Base-by-base conservation (phyloP, 768 basidiomycete genomes). In the Boletus pseudo-olivaceus region DNA sequence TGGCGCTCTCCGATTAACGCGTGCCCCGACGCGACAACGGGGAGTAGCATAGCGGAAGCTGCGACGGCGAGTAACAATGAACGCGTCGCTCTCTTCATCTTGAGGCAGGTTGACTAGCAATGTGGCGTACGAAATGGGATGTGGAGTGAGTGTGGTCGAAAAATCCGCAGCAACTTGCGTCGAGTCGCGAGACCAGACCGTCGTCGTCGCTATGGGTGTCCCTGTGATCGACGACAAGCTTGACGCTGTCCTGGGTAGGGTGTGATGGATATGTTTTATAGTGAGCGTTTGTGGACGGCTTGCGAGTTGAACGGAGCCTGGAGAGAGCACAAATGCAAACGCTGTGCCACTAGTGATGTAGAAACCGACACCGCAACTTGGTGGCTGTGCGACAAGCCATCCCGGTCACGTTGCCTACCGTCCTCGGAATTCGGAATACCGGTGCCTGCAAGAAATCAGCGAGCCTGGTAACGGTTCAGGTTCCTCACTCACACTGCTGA, bases 31-130 rank as follows among this genome's bases (percentile, higher is more conserved):
- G 59, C 65, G 43, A 62, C 49, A 15, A 60, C 58, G 35, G 62
- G 67, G 48, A 68, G 55, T 15, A 72, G 52, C 38, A 68, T 37
- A 40, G 62, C 65, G 32, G 66, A 66, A 26, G 67, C 60, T 7
- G 64, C 51, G 34, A 63, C 45, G 30, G 68, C 61, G 23, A 76
- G 46, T 29, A 72, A 47, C 30, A 75, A 58, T 37, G 62, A 55
- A 17, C 56, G 60, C 27, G 49, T 54, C 51, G 58, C 41, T 41
- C 58, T 56, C 53, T 67, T 62, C 63, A 68, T 63, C 54, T 57
- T 61, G 57, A 51, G 43, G n/a, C 51, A 56, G 53, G 43, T 64
- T 39, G 41, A 38, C 48, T 55, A 51, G 48, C 29, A 40, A 37
- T 49, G 42, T 32, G 50, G 41, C 23, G 53, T 29, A 55, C 34